Percentiles rank a stretch among this genome's conserved stretches.
Conservation (phyloP, 2,329 filamentous ascomycete species). For the Emmonsiellopsis sp. region DNA sequence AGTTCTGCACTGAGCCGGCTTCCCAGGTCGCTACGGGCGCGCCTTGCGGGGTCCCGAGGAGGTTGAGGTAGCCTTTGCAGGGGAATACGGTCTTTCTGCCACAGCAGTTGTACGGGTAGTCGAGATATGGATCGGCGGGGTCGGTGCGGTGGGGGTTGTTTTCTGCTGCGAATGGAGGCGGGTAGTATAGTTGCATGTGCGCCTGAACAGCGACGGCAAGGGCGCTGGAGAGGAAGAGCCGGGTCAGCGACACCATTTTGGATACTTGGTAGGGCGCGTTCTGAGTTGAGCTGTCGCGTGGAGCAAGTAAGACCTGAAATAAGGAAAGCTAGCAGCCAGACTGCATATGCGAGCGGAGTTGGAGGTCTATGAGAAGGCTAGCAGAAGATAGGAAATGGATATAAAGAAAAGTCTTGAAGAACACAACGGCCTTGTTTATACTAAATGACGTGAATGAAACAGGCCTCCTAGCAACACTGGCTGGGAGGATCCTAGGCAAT, state of each 20-base stretch:
- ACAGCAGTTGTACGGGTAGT: constrained; percentile 40
- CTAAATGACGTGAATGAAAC: too few relatives aligned
- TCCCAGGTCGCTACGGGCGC: constrained; percentile 35
- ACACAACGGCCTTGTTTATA: too few relatives aligned
- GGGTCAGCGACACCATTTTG: neutral
- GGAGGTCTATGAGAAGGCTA: too few relatives aligned
- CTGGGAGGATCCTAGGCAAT: too few relatives aligned
- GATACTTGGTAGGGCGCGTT: neutral
- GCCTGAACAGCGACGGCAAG: constrained; percentile 12
- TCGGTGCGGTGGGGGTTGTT: constrained; percentile 36
- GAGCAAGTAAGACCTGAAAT: neutral
- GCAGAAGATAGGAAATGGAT: too few relatives aligned
- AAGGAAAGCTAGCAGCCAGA: too few relatives aligned
- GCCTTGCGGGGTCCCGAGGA: constrained; percentile 36
- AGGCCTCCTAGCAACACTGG: too few relatives aligned
- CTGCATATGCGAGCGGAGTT: too few relatives aligned
- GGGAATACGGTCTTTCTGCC: constrained; percentile 26
- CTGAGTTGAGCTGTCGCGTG: neutral
- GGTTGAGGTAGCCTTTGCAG: constrained; percentile 37
- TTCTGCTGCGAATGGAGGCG: constrained; percentile 34
- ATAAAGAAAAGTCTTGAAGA: too few relatives aligned
- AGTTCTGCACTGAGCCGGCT: constrained; percentile 34
- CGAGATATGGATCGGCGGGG: constrained; percentile 27
- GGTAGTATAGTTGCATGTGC: constrained; percentile 38
- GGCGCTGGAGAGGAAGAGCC: neutral